Base-by-base conservation (phyloP, 305 asterid species). In the Andrographis paniculata region DNA sequence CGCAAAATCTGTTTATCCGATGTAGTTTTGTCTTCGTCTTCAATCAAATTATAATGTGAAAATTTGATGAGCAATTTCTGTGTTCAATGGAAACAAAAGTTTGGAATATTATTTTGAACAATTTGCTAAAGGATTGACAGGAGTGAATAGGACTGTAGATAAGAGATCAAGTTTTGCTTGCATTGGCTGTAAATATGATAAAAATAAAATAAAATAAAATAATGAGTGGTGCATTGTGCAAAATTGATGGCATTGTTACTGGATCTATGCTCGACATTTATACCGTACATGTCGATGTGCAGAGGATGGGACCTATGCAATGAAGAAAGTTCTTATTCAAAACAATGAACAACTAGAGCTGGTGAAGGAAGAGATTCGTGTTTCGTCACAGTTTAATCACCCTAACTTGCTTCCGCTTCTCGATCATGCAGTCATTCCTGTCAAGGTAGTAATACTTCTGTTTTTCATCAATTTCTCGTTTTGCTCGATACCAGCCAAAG, bases 311-410 rank as follows among this genome's bases (percentile, higher is more conserved):
- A 87, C 93, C 33, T 92, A 92, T 66, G 96, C 99, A 10, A 77
- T 92, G 95, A 92, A 92, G 82, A 92, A 87, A 70, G 96, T 92
- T 69, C 89, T 92, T 45, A 87, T 92, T 70, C 95, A 87, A 72
- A 84, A 58, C 55, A 67, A 58, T 19, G 99, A 87, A 65, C 99
- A 92, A 41, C 72, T 92, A 77, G 93, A 79, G 64, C 53, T 84
- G 74, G 99, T 92, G 60, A 81, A 77, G 60, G 96, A 87, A 59
- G 99, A 92, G 76, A 87, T 92, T 20, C 93, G 80, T 23, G 91
- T 87, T 54, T 87, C 95, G 1, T 81, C 97, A 48, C 84, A 68
- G 68, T 92, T 92, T 74, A 80, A 53, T 66, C 96, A 92, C 66
- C 86, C 84, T 52, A 84, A 87, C 76, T 82, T 92, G 69, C 95